A percentile compares a stretch with the other conserved stretches of the same genome.
phyloP scores from a whole-genome alignment of 768 basidiomycete species.

The Panaeolus cyanescens region DNA sequence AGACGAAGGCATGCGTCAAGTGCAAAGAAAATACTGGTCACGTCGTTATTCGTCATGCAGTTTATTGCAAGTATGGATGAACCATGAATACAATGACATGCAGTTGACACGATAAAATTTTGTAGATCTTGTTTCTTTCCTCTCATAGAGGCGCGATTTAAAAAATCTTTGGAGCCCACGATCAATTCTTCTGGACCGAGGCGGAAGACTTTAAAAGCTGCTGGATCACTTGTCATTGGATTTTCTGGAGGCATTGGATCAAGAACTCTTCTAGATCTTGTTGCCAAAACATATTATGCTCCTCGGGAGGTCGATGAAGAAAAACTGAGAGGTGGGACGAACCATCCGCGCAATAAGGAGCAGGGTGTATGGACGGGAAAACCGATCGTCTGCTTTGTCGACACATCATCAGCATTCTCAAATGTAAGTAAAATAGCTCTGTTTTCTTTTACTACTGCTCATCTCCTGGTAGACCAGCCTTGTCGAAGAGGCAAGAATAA shows the following conservation, averaged over 20 bases:
- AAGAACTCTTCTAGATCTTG: conserved; percentile 68
- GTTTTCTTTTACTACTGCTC: conserved; percentile 13
- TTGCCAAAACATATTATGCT: conserved; percentile 60
- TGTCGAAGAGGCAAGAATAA: conserved; percentile 42
- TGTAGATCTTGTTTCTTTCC: conserved; percentile 59
- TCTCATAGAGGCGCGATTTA: conserved; percentile 63
- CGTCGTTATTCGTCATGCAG: conserved; percentile 75
- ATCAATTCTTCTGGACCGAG: conserved; percentile 63
- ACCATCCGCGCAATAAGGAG: conserved; percentile 61
- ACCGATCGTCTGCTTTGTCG: conserved; percentile 69
- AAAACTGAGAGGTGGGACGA: conserved; percentile 52
- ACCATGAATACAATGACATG: neutral
- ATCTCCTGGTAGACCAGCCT: conserved; percentile 44
- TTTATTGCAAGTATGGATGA: conserved; percentile 76
- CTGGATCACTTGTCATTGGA: conserved; percentile 67
- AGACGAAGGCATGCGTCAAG: conserved; percentile 67
- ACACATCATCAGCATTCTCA: conserved; percentile 60
- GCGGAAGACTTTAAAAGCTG: conserved; percentile 61
- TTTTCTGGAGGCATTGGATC: conserved; percentile 84
- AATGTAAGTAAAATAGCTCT: conserved; percentile 45
- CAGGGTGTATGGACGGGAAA: conserved; percentile 56
- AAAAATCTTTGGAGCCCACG: conserved; percentile 61
- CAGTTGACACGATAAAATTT: too few relatives aligned
- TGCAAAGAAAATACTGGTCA: conserved; percentile 70
- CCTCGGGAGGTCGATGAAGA: conserved; percentile 16